Conservation (phyloP, 164 flowering plant species). For the Tinospora cordifolia region DNA sequence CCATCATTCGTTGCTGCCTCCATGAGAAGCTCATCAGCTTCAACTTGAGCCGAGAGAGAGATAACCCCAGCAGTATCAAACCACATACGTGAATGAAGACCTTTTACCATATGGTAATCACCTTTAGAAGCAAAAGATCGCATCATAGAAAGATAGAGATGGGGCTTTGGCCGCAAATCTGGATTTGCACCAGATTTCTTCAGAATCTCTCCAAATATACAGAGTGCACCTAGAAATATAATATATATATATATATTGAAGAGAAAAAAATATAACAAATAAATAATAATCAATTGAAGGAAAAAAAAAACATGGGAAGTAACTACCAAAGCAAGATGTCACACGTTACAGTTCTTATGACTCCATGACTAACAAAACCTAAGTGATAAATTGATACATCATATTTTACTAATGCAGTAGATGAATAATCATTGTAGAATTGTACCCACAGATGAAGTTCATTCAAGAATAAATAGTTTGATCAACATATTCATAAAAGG, state of each 20-base stretch:
- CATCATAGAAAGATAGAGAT: conserved; percentile 68
- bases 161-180: conserved; percentile 58
- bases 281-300: background rate
- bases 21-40: conserved; percentile 74
- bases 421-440: too few relatives aligned
- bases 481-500: too few relatives aligned
- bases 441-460: too few relatives aligned
- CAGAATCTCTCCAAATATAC: conserved; percentile 60
- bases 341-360: background rate
- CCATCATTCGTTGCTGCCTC: conserved; percentile 61
- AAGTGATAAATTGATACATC: too few relatives aligned
- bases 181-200: conserved; percentile 35
- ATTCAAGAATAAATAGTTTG: too few relatives aligned
- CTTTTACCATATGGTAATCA: conserved; percentile 46
- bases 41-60: conserved; percentile 38
- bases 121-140: conserved; percentile 53
- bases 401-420: too few relatives aligned
- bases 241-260: too few relatives aligned
- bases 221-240: conserved; percentile 44
- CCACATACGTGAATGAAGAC: conserved; percentile 47
- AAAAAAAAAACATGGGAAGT: background rate
- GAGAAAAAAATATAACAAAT: background rate
- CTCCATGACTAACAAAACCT: too few relatives aligned
- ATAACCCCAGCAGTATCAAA: conserved; percentile 56
- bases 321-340: background rate